Percentiles rank a stretch among this genome's conserved stretches.
These are phyloP conservation scores for Pulveroboletus ravenelii DNA, from an alignment of 768 basidiomycete genomes.

Conservation along the genomic window DNA sequence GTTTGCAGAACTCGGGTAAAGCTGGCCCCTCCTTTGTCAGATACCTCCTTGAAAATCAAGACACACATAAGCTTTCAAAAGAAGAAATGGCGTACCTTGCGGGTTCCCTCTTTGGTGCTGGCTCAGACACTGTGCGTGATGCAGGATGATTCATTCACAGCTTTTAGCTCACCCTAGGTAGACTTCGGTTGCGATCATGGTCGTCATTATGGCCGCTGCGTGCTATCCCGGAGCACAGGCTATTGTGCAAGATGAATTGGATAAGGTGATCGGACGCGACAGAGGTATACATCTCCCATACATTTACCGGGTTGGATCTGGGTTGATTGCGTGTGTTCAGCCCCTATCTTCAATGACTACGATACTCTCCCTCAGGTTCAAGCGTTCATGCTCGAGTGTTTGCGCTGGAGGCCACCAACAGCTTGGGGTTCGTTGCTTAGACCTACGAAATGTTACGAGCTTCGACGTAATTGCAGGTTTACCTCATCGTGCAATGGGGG, in stretches of 20 bases:
- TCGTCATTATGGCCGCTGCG: constrained; percentile 50
- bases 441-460: neutral
- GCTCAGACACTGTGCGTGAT: constrained; percentile 51
- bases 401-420: constrained; percentile 39
- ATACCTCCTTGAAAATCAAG: constrained; percentile 54
- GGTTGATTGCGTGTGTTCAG: constrained; percentile 16
- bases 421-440: constrained; percentile 22
- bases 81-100: constrained; percentile 60
- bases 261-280: constrained; percentile 41
- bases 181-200: constrained; percentile 55
- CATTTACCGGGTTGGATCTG: neutral
- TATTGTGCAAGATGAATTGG: constrained; percentile 51
- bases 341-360: constrained; percentile 39
- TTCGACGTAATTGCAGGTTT: constrained; percentile 38
- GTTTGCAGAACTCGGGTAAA: too few species aligned
- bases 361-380: constrained; percentile 12
- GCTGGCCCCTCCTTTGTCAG: constrained; percentile 43
- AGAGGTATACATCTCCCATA: constrained; percentile 16
- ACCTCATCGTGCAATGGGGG: constrained; percentile 58
- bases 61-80: constrained; percentile 48
- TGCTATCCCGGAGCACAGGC: constrained; percentile 49
- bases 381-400: constrained; percentile 35
- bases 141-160: neutral
- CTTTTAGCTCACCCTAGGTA: constrained; percentile 7
- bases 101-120: constrained; percentile 63